These are phyloP conservation scores for Pseudozyma hubeiensis DNA, from an alignment of 1,284 basidiomycete genomes.

Conservation along the genomic window DNA sequence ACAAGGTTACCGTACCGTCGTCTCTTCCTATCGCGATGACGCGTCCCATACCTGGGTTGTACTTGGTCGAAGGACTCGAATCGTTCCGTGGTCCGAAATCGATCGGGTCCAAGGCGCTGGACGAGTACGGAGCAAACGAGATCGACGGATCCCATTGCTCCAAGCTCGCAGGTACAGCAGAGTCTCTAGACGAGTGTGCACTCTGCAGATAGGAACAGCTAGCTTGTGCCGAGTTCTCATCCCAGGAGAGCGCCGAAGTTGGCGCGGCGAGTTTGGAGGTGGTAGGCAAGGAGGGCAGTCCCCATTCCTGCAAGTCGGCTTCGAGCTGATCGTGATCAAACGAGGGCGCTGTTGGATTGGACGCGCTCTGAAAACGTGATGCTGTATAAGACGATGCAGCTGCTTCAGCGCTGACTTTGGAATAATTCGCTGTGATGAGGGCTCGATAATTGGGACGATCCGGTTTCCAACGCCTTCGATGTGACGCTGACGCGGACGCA, in stretches of 20 bases:
- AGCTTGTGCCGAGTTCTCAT: conserved; percentile 31
- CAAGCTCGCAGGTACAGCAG: conserved; percentile 1
- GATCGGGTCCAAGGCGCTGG: conserved; percentile 18
- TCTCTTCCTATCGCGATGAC: conserved; percentile 33
- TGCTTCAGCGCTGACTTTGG: not conserved
- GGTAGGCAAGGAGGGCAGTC: conserved; percentile 20
- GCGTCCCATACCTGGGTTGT: conserved; percentile 32
- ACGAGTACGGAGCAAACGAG: conserved; percentile 36
- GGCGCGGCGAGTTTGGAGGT: conserved; percentile 17
- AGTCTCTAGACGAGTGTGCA: not conserved
- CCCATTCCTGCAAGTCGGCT: conserved; percentile 32
- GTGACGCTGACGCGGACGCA: conserved; percentile 1
- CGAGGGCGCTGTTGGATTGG: not conserved
- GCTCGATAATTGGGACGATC: conserved; percentile 41
- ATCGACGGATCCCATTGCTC: conserved; percentile 47
- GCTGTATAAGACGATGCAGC: not conserved
- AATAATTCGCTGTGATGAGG: conserved; percentile 13
- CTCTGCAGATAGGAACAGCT: conserved; percentile 20
- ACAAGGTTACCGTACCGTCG: conserved; percentile 37
- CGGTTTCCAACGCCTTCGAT: conserved; percentile 23
- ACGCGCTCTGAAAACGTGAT: not conserved
- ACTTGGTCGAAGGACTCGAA: conserved; percentile 8
- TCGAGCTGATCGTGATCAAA: conserved; percentile 26
- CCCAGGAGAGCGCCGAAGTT: conserved; percentile 36
- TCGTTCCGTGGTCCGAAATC: not conserved